A percentile compares a stretch with the other conserved stretches of the same genome.
phyloP scores from a whole-genome alignment of 139 green algal species.

The Nannochloris sp. region DNA sequence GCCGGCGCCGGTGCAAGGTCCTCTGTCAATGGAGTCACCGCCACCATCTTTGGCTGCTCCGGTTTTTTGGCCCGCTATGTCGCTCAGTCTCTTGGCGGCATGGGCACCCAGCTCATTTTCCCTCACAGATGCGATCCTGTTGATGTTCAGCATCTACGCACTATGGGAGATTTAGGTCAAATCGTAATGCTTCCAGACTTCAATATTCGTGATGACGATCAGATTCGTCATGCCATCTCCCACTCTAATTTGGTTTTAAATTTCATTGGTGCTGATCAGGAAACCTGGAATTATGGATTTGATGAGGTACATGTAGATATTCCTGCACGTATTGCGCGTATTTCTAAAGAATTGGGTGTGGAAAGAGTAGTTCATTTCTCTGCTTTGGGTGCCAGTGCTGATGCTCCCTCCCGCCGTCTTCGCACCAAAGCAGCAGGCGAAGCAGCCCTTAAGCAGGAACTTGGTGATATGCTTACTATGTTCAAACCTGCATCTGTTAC shows the following conservation, averaged over 20 bases:
- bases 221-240: conserved; percentile 56
- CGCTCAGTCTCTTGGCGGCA: conserved; percentile 69
- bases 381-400: conserved; percentile 50
- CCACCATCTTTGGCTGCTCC: conserved; percentile 87
- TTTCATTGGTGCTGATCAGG: conserved; percentile 72
- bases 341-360: conserved; percentile 28
- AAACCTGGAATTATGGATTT: conserved; percentile 91
- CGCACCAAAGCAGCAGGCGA: conserved; percentile 74
- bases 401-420: conserved; percentile 56
- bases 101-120: conserved; percentile 72
- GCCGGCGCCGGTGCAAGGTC: conserved; percentile 52
- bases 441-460: conserved; percentile 33
- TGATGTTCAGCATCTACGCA: conserved; percentile 75
- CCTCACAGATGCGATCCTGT: conserved; percentile 83
- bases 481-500: conserved; percentile 69
- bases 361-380: conserved; percentile 77
- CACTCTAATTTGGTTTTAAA: conserved; percentile 89
- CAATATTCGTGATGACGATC: conserved; percentile 64
- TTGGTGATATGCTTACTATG: conserved; percentile 59
- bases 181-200: conserved; percentile 21
- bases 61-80: conserved; percentile 95
- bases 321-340: conserved; percentile 43
- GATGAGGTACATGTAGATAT: conserved; percentile 63
- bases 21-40: conserved; percentile 74
- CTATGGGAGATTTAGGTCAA: conserved; percentile 95